Percentiles rank a stretch among this genome's conserved stretches.
These are phyloP conservation scores for Boletus mariae DNA, from an alignment of 1,284 basidiomycete genomes.

Conservation along the genomic window DNA sequence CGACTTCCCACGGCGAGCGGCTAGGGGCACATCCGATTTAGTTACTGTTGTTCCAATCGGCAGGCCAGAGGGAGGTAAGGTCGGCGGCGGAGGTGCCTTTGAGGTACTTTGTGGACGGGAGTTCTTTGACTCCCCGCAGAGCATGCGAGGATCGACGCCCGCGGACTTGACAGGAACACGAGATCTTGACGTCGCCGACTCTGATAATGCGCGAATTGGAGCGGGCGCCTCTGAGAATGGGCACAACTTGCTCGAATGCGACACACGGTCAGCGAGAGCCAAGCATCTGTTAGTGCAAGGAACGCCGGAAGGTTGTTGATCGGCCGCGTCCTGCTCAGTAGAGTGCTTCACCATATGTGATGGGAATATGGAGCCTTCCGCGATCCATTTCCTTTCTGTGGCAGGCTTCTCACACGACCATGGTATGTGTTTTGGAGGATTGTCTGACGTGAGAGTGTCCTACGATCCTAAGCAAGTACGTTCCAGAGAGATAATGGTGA, in stretches of 20 bases:
- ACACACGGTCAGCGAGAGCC: background rate
- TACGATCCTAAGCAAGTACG: conserved; percentile 18
- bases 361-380: conserved; percentile 51
- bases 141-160: conserved; percentile 5
- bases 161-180: conserved; percentile 8
- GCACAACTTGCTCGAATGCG: conserved; percentile 1
- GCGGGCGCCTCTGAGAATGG: conserved; percentile 3
- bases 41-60: conserved; percentile 1
- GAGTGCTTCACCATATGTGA: conserved; percentile 36
- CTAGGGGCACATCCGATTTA: conserved; percentile 35
- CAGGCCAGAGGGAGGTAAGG: background rate
- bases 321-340: conserved; percentile 23
- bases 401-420: conserved; percentile 40
- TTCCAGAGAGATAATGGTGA: background rate
- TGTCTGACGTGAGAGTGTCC: conserved; percentile 31
- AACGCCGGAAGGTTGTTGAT: conserved; percentile 3
- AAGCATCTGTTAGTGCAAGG: background rate
- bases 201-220: background rate
- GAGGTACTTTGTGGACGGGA: conserved; percentile 1
- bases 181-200: conserved; percentile 1
- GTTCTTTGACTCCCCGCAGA: conserved; percentile 10
- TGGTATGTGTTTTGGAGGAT: conserved; percentile 43
- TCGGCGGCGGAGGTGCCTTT: background rate
- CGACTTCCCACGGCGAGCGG: conserved; percentile 52
- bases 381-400: conserved; percentile 39